Base-by-base conservation (phyloP, 192 early-diverging fungal species). In the Oehlia diaphana region DNA sequence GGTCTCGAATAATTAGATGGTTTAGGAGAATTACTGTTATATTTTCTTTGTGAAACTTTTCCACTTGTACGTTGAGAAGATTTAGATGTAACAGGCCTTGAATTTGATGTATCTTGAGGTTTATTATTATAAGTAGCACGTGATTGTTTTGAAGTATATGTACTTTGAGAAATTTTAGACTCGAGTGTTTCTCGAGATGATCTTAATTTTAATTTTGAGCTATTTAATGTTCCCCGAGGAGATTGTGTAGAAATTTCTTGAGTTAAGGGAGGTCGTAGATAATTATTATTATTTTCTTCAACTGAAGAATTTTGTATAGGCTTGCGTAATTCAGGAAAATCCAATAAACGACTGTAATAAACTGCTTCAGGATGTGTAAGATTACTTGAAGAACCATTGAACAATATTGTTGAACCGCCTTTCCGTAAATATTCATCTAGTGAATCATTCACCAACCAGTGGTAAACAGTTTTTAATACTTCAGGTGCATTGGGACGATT, bases 401-500 rank as follows among this genome's bases (percentile, higher is more conserved):
- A 62, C 4, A 65, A 58, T 26, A 58, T 78, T 42, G 74, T 70
- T 12, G 33, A 28, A 6, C 53, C 50, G 37, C 35, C 49, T 79
- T 61, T 70, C 33, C 65, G 70, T 13, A 79, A n/a, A 21, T 7
- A 63, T 2, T 53, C 50, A 28, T 79, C 67, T 6, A 70, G 33
- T 42, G 35, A 53, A 53, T 79, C 53, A 62, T 79, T 67, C 28
- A 61, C 77, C 19, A 79, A 39, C 77, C 77, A 79, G 19, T 58
- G 47, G 23, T 39, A 70, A 70, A 79, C 19, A 62, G 16, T 70
- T 39, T 53, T 49, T 62, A 50, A 26, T 26, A 79, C 19, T 39
- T 79, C 67, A 16, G 14, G n/a, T n/a, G 68, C 66, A 28, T 69
- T 58, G 14, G 77, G 77, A 37, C 86, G 76, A 5, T 78, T 80